Conservation (phyloP, 192 early-diverging fungal genomes). For the Phycomyces nitens region DNA sequence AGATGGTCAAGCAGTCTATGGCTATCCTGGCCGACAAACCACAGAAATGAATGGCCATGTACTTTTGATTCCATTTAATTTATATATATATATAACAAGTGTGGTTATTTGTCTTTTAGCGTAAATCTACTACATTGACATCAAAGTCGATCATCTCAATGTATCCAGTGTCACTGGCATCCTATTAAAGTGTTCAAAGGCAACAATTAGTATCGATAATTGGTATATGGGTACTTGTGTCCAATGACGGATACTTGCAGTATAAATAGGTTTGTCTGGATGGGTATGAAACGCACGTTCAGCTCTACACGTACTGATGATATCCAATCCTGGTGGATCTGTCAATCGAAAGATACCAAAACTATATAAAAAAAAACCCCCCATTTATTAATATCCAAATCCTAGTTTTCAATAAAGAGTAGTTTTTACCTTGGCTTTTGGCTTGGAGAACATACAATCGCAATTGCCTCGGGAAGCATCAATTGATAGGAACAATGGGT, state of each 20-base stretch:
- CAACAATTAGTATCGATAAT: neutral
- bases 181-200: conserved; percentile 1
- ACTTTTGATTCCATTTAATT: no score
- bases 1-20: conserved; percentile 20
- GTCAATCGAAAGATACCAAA: conserved; percentile 86
- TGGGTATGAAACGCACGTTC: conserved; percentile 82
- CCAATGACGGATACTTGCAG: conserved; percentile 28
- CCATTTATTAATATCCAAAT: neutral
- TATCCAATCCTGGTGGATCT: conserved; percentile 78
- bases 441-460: conserved; percentile 82
- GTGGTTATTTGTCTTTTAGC: no score
- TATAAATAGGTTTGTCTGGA: conserved; percentile 52
- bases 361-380: conserved; percentile 25
- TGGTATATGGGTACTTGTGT: no score
- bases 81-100: no score
- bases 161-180: conserved; percentile 21
- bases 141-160: conserved; percentile 16
- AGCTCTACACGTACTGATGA: conserved; percentile 68
- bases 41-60: no score
- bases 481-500: conserved; percentile 90
- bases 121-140: conserved; percentile 27
- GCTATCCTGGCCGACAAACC: conserved; percentile 1
- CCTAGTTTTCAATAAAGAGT: neutral
- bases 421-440: conserved; percentile 57
- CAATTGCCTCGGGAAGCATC: conserved; percentile 89